Evolutionary conservation across 202 grass and related monocot genomes (phyloP).

Genomic region (Tripidium arundinaceum): DNA sequence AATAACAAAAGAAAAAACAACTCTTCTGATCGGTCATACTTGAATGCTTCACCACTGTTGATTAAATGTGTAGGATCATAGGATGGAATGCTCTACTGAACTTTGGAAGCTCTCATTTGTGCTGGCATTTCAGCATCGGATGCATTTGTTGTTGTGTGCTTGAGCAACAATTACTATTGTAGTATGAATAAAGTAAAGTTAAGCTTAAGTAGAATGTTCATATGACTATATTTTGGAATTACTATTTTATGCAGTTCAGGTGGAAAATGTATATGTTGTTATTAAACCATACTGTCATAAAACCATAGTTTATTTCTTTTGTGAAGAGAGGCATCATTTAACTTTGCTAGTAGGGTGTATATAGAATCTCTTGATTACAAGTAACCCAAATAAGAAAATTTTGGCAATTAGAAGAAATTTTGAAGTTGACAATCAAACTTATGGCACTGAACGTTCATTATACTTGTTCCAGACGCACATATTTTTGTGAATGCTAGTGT

Average conservation of each 20-base stretch:
- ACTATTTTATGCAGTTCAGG: background rate
- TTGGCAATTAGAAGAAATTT: background rate
- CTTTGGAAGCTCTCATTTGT: conserved; percentile 5
- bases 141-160: background rate
- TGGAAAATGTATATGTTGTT: background rate
- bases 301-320: conserved; percentile 20
- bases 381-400: background rate
- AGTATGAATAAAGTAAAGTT: conserved; percentile 8
- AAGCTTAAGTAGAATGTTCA: background rate
- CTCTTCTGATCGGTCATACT: background rate
- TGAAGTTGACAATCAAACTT: background rate
- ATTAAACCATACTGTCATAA: background rate
- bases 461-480: background rate
- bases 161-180: background rate
- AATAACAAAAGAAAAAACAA: background rate
- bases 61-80: background rate
- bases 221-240: background rate
- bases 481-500: background rate
- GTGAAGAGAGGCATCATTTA: background rate
- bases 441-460: background rate
- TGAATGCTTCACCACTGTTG: background rate
- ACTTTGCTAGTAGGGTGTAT: background rate
- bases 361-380: background rate
- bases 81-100: background rate
- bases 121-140: background rate